A percentile compares a stretch with the other conserved stretches of the same genome.
phyloP scores from a whole-genome alignment of 805 yeast species.

The Schizosaccharomyces osmophilus region DNA sequence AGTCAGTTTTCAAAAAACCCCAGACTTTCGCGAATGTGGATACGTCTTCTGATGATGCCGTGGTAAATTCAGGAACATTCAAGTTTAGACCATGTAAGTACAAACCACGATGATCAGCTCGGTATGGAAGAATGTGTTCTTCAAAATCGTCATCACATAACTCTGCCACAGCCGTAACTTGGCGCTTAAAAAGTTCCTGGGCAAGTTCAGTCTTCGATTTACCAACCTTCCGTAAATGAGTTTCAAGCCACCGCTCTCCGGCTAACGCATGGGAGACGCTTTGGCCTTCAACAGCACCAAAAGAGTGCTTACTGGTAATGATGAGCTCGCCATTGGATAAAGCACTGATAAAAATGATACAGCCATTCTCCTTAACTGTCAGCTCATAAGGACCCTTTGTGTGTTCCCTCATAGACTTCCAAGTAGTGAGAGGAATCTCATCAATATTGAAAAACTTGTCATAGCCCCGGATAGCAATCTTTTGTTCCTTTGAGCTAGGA shows the following conservation, averaged over 20 bases:
- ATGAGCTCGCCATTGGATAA: constrained; percentile 48
- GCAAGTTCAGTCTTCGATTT: constrained; percentile 31
- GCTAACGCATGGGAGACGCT: constrained; percentile 47
- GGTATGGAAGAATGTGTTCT: constrained; percentile 70
- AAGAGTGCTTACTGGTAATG: constrained; percentile 78
- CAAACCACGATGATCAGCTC: constrained; percentile 43
- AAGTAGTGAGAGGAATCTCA: constrained; percentile 31
- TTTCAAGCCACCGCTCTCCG: constrained; percentile 34
- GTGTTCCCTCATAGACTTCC: constrained; percentile 20
- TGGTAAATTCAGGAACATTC: constrained; percentile 37
- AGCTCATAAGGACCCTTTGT: constrained; percentile 60
- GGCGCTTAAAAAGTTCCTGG: constrained; percentile 21
- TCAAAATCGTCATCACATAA: constrained; percentile 80
- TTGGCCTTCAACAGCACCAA: constrained; percentile 30
- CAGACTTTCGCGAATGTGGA: constrained; percentile 32
- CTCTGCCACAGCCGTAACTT: constrained; percentile 74
- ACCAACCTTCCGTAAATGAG: constrained; percentile 24
- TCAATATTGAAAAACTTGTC: constrained; percentile 75
- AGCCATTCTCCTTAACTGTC: constrained; percentile 79
- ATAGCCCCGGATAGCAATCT: constrained; percentile 62
- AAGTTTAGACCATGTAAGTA: constrained; percentile 73
- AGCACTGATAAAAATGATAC: constrained; percentile 66
- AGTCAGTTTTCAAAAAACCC: constrained; percentile 42
- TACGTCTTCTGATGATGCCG: constrained; percentile 40
- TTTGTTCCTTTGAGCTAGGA: constrained; percentile 11